Conservation (phyloP, 2,329 filamentous ascomycete genomes). For the Hymenoscyphus repandus region DNA sequence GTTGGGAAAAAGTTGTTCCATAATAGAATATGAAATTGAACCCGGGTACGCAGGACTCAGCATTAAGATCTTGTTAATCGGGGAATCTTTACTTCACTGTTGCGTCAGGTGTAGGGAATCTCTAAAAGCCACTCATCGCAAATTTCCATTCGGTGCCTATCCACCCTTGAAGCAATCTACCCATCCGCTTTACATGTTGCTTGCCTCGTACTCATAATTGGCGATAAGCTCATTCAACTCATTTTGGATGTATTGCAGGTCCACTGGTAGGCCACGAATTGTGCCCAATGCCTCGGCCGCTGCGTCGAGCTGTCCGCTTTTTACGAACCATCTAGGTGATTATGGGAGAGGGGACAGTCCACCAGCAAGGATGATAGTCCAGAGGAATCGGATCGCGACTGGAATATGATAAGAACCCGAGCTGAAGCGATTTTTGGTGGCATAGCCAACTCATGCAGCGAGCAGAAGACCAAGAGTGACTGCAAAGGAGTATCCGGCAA, state of each 20-base stretch:
- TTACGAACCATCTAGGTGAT: conserved; percentile 66
- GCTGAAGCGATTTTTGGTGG: conserved; percentile 48
- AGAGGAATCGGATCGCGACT: conserved; percentile 59
- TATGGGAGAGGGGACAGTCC: conserved; percentile 67
- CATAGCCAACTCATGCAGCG: conserved; percentile 60
- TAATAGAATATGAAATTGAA: conserved; percentile 59
- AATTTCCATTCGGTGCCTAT: background rate
- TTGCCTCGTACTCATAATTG: conserved; percentile 36
- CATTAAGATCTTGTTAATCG: conserved; percentile 63
- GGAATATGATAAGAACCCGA: conserved; percentile 58
- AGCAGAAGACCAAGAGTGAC: conserved; percentile 66
- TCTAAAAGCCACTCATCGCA: background rate
- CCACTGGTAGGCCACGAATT: conserved; percentile 57
- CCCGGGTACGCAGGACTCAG: conserved; percentile 55
- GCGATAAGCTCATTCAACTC: conserved; percentile 61
- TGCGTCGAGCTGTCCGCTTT: conserved; percentile 46
- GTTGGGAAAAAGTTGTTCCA: conserved; percentile 54
- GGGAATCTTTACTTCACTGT: conserved; percentile 49
- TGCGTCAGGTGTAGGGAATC: background rate
- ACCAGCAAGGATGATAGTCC: conserved; percentile 59
- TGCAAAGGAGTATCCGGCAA: conserved; percentile 63
- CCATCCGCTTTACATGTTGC: conserved; percentile 34
- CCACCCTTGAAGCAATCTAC: conserved; percentile 44
- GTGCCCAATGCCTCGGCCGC: conserved; percentile 53
- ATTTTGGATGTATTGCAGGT: conserved; percentile 51